Base-by-base conservation (phyloP, 805 yeast species). In the Teunomyces stri region DNA sequence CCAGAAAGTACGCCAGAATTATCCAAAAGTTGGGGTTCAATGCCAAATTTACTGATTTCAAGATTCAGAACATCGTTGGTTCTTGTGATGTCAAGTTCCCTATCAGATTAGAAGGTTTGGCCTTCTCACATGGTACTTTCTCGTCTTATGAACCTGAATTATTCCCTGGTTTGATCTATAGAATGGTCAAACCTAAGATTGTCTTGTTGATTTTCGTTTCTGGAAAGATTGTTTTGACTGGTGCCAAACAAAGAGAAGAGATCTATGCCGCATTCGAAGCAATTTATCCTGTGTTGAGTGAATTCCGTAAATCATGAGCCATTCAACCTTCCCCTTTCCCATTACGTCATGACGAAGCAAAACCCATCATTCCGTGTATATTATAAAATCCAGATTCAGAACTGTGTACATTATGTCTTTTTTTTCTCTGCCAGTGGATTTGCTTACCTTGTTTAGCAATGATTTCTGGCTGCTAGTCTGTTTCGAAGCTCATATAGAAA, bases 161-260 rank as follows among this genome's bases (percentile, higher is more conserved):
- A 64, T 94, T 94, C 70, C 99, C 99, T 2, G 99, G 99, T 62
- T 79, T 94, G 59, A 94, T 94, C 72, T 94, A 94, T 77, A 89
- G 99, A 79, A 94, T 94, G 99, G 99, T 94, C 58, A 92, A 92
- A 68, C 99, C 99, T 13, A 94, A 94, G 69, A 94, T 94, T 71
- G 99, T 94, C 45, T 74, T 94, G 61, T 79, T 94, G 70, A 91
- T 94, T 58, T 94, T 94, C 68, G 99, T 94, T 43, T 87, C 96
- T 25, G 99, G 99, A 29, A 94, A 94, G 69, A 94, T 94, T 70
- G 99, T 94, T 44, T 76, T 94, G 58, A 94, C 99, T 6, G 99
- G 99, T 76, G 99, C 99, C 15, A 94, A 94, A 68, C 97, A 94
- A 70, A 86, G 99, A 69, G 98, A 94, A 68, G 99, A 94, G 69